Conservation (phyloP, 148 eudicot species). For the Camellia japonica region DNA sequence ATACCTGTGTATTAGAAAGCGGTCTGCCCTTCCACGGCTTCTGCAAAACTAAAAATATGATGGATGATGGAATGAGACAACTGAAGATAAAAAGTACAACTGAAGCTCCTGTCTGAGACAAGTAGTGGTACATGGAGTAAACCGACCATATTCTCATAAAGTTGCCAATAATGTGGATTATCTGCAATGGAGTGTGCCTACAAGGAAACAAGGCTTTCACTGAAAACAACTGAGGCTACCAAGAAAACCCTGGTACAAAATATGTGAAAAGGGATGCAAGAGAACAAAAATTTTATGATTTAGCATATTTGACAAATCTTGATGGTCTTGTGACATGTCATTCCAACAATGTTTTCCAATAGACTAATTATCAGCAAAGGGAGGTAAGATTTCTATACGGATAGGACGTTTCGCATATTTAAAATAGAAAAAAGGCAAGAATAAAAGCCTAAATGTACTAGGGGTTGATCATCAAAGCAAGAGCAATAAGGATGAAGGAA, state of each 20-base stretch:
- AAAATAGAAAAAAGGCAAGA: no score
- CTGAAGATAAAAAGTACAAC: constrained; percentile 81
- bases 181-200: constrained; percentile 82
- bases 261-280: not conserved
- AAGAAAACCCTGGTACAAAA: not conserved
- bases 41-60: constrained; percentile 66
- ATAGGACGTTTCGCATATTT: no score
- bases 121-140: constrained; percentile 82
- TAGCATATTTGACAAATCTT: not conserved
- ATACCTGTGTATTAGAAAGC: constrained; percentile 88
- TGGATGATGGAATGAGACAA: constrained; percentile 82
- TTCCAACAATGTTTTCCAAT: constrained; percentile 12
- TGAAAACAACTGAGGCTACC: constrained; percentile 1
- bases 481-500: no score
- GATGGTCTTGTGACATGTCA: not conserved
- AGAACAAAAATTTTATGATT: not conserved
- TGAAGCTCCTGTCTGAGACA: constrained; percentile 82
- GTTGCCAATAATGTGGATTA: constrained; percentile 72
- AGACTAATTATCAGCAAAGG: not conserved
- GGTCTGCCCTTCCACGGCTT: constrained; percentile 98
- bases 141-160: constrained; percentile 96
- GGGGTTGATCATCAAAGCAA: no score
- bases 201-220: constrained; percentile 19
- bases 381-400: no score
- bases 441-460: no score